Base-by-base conservation (phyloP, 1,139 yeast genomes). In the Candida sojae region DNA sequence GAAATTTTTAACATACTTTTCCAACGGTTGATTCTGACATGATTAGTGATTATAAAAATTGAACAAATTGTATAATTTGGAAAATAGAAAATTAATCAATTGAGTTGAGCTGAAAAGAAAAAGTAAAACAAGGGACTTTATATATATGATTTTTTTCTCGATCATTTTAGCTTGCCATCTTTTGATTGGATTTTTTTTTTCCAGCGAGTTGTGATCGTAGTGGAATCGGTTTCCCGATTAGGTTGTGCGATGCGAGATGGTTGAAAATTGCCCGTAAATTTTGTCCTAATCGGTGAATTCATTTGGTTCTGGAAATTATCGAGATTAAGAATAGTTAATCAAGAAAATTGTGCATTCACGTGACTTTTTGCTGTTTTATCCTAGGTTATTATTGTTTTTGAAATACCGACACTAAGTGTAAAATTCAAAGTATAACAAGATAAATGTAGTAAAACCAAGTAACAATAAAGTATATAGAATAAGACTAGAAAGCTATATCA, bases 1-100 rank as follows among this genome's bases (percentile, higher is more conserved):
- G 6, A 10, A 12, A 33, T 8, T 12, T 33, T n/a, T 11, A 43
- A 67, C 75, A 42, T 66, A 69, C 75, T 57, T 70, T 68, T 59
- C 74, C 75, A 52, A 59, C 65, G 43, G 73, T 69, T 30, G 68
- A 64, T 47, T 62, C 64, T 46, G 64, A 57, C 66, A 62, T 62
- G 12, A 8, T 48, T 32, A 37, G 42, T 39, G 34, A 17, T 11
- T 5, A 28, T 13, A 3, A 13, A 39, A 28, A 11, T 21, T 36
- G 3, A 36, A 11, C 8, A 31, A 17, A 4, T 39, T 36, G 17
- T 21, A 17, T 21, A 32, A 32, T 8, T 7, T 17, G 8, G 10
- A 21, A 11, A 23, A 10, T 6, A 32, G 8, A 6, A 3, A 41
- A 26, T 4, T 11, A 7, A 8, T 26, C 9, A 26, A 26, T 26